A percentile compares a stretch with the other conserved stretches of the same genome.
phyloP scores from a whole-genome alignment of 192 early-diverging fungal genomes.

The Coemansia nantahalensis region DNA sequence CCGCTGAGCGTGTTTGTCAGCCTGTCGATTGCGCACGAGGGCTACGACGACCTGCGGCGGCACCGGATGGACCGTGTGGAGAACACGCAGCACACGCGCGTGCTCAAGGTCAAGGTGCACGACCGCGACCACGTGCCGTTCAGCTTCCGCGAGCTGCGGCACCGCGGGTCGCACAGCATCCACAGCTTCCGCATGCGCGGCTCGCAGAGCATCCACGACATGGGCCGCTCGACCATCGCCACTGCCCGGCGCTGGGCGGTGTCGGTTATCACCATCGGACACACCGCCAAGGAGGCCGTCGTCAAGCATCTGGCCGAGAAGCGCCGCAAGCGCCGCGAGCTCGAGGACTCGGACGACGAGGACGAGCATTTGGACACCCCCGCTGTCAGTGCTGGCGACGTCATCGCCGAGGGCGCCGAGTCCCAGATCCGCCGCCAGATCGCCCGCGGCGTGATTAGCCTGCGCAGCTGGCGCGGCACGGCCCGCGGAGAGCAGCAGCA shows the following conservation, averaged over 20 bases:
- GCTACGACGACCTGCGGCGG: constrained; percentile 68
- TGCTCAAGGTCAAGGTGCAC: constrained; percentile 58
- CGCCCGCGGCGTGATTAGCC: constrained; percentile 35
- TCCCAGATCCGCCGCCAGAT: constrained; percentile 33
- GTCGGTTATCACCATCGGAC: constrained; percentile 17
- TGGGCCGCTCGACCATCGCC: constrained; percentile 25
- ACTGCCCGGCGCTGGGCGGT: constrained; percentile 32
- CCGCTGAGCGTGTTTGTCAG: constrained; percentile 72
- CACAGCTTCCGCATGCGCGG: constrained; percentile 51
- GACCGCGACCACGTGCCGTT: constrained; percentile 55
- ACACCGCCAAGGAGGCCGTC: constrained; percentile 20
- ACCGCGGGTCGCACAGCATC: constrained; percentile 51
- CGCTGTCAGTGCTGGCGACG: not conserved
- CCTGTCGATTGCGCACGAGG: constrained; percentile 76
- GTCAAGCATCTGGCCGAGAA: constrained; percentile 40
- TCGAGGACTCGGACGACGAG: constrained; percentile 53
- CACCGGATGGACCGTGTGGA: constrained; percentile 64
- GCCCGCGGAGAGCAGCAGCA: no score
- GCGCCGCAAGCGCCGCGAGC: constrained; percentile 49
- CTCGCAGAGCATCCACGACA: constrained; percentile 47
- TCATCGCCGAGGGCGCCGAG: constrained; percentile 11
- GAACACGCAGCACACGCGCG: constrained; percentile 57
- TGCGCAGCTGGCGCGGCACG: constrained; percentile 50
- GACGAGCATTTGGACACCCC: constrained; percentile 19
- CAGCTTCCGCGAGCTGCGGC: constrained; percentile 36